Evolutionary conservation across 345 rosid species (phyloP).

Genomic region (Populus euphratica): DNA sequence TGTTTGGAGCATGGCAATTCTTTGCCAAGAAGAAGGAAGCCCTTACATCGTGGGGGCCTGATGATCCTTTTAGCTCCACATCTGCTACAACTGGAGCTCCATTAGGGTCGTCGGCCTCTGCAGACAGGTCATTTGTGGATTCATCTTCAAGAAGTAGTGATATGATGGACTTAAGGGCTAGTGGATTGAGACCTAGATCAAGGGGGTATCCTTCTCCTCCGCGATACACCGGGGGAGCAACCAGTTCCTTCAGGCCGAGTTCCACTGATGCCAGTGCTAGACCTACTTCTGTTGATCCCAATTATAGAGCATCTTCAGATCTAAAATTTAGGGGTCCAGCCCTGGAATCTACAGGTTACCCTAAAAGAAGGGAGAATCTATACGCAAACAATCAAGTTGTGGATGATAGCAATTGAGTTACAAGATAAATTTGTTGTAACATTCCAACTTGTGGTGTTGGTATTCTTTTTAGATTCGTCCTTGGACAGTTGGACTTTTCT

Average conservation of each 20-base stretch:
- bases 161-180: conserved; percentile 52
- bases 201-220: conserved; percentile 70
- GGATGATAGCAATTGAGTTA: conserved; percentile 48
- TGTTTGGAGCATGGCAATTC: conserved; percentile 88
- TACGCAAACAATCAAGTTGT: conserved; percentile 53
- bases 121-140: conserved; percentile 56
- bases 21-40: conserved; percentile 96
- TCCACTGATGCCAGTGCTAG: conserved; percentile 51
- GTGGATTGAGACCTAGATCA: conserved; percentile 42
- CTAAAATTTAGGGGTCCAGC: conserved; percentile 57
- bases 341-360: conserved; percentile 53
- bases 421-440: conserved; percentile 8
- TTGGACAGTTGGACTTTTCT: background rate
- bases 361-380: conserved; percentile 61
- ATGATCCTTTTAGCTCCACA: conserved; percentile 68
- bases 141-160: conserved; percentile 60
- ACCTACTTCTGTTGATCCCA: conserved; percentile 51
- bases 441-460: conserved; percentile 5
- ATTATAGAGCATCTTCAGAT: conserved; percentile 59
- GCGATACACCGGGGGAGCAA: conserved; percentile 54
- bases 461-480: conserved; percentile 9
- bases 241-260: conserved; percentile 56
- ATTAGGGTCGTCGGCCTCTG: conserved; percentile 43
- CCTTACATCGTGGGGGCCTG: conserved; percentile 91
- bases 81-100: conserved; percentile 43